Evolutionary conservation across 2,329 filamentous ascomycete species (phyloP).

Genomic region (Colletotrichum sidae): DNA sequence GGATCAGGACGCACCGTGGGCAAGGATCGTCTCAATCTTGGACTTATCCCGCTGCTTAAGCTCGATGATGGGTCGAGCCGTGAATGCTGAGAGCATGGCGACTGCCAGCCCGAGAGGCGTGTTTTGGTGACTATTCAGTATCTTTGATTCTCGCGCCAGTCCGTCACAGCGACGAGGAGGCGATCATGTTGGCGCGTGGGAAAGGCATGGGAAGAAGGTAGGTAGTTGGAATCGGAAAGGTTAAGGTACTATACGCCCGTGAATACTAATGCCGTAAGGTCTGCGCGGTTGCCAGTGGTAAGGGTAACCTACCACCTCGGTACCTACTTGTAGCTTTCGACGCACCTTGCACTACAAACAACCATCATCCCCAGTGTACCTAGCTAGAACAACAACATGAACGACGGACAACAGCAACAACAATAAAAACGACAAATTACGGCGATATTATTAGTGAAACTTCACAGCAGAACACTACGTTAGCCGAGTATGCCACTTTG

Average conservation of each 20-base stretch:
- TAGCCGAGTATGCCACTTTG: too few relatives aligned
- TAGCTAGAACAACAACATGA: too few relatives aligned
- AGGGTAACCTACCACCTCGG: too few relatives aligned
- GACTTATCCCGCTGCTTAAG: constrained; percentile 95
- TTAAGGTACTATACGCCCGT: constrained; percentile 4
- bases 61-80: constrained; percentile 95
- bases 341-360: too few relatives aligned
- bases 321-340: too few relatives aligned
- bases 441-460: too few relatives aligned
- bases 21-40: constrained; percentile 94
- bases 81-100: constrained; percentile 97
- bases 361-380: too few relatives aligned
- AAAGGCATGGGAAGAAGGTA: constrained; percentile 3
- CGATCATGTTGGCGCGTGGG: constrained; percentile 29
- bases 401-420: too few relatives aligned
- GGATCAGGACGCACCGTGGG: constrained; percentile 73
- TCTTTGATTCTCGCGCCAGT: constrained; percentile 11
- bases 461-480: too few relatives aligned
- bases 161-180: constrained; percentile 18
- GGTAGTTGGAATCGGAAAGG: constrained; percentile 30
- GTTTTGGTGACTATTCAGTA: constrained; percentile 27
- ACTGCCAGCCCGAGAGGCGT: constrained; percentile 53
- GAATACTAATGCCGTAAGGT: background rate
- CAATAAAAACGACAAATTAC: too few relatives aligned
- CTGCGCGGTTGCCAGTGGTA: too few relatives aligned